Evolutionary conservation across 805 yeast species (phyloP), one percentile per base, ranked within the genome.

Genomic region (Myxozyma udenii): DNA sequence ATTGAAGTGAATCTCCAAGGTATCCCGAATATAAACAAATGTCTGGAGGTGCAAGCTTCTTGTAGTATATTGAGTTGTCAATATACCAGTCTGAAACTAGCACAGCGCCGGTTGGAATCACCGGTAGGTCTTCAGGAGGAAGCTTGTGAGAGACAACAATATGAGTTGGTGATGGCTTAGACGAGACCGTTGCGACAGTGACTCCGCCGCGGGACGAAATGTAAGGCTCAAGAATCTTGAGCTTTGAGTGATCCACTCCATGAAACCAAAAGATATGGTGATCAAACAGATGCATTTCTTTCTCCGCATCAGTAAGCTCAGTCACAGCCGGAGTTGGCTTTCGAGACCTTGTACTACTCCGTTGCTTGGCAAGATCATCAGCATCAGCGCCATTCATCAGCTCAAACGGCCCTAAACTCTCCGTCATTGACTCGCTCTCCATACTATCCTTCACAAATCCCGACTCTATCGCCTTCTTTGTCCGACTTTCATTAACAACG

Each of bases 41-140:
- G 2, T 43, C 7, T 3, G 57, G 48, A 9, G 51, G 49, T 16
- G 11, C 41, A 4, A 78, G 59, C 41, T 68, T 64, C 40, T 77
- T 75, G 60, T 81, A 81, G 67, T 76, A 83, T 21, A 87, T 71
- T 22, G 85, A 78, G 51, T 95, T 71, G 66, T 87, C 96, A 11
- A 88, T 68, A 58, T 83, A 83, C 85, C 91, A 87, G 66, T 88
- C 95, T 0, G 95, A 87, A 1, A 81, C 78, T 0, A 81, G 55
- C 16, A 62, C 62, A 2, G 63, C 58, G 2, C 64, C 21, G 33
- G 64, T 44, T 7, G 62, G 50, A 3, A 50, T 7, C 4, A 21
- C 23, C 2, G 58, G 57, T 4, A 61, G 35, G 7, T 37, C 24
- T 11, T 40, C 28, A 3, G 50, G 53, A 1, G 42, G 36, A 7